Percentiles rank a stretch among this genome's conserved stretches.
Conservation (phyloP, 1,139 yeast genomes). For the Debaryomyces sp. region DNA sequence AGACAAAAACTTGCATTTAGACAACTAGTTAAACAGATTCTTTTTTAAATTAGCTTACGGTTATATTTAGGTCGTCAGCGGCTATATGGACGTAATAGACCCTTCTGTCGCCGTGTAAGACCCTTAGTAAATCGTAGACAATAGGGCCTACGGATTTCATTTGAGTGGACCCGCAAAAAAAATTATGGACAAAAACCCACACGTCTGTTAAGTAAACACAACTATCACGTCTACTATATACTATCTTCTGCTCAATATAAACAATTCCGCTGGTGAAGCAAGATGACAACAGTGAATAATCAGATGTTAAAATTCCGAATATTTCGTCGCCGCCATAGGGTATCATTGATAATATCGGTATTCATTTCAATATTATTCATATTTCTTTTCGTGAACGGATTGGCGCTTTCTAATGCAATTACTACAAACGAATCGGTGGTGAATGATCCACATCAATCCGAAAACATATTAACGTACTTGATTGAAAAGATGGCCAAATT, state of each 20-base stretch:
- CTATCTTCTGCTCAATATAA: not conserved
- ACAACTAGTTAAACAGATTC: not conserved
- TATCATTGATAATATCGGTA: constrained; percentile 1
- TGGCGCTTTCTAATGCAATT: constrained; percentile 1
- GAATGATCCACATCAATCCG: constrained; percentile 15
- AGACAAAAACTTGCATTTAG: not conserved
- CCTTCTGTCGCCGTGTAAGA: not conserved
- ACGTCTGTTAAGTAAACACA: not conserved
- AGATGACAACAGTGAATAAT: not conserved
- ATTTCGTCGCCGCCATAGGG: constrained; percentile 4
- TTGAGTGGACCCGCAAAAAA: not conserved
- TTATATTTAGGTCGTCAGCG: not conserved
- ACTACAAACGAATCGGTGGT: constrained; percentile 6
- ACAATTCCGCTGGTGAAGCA: not conserved
- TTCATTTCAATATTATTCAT: not conserved
- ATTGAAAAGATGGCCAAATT: not conserved
- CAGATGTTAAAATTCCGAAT: not conserved
- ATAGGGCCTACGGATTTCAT: not conserved
- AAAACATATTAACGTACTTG: not conserved
- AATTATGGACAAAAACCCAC: not conserved
- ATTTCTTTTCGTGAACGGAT: not conserved
- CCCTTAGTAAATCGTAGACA: not conserved
- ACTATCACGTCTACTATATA: not conserved
- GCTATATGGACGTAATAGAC: not conserved
- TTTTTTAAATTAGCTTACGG: not conserved